phyloP scores from a whole-genome alignment of 2,329 filamentous ascomycete species.

The Lasiodiplodia sp. region DNA sequence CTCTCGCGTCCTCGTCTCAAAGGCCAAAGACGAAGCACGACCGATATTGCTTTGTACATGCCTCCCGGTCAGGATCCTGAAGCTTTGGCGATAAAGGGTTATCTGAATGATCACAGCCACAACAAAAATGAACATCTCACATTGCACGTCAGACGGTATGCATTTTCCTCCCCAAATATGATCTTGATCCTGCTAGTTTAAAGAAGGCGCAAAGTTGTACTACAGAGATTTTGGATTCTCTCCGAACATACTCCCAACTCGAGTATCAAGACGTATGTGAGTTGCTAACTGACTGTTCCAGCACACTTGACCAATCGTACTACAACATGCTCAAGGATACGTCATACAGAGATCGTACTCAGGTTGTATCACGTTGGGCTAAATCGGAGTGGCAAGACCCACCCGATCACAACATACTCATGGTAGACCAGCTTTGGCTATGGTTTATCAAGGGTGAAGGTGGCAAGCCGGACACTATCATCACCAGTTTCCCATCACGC shows the following conservation, averaged over 20 bases:
- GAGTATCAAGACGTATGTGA: no score
- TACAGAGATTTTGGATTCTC: rapidly evolving
- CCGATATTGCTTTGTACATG: not conserved
- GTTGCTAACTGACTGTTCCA: not conserved
- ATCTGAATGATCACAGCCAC: constrained; percentile 14
- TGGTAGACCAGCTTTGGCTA: constrained; percentile 75
- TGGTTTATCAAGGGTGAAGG: constrained; percentile 60
- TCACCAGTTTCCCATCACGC: constrained; percentile 17
- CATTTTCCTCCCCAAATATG: not conserved
- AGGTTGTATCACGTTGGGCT: constrained; percentile 26
- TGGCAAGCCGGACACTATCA: constrained; percentile 12
- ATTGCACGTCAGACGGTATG: constrained; percentile 1
- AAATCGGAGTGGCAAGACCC: constrained; percentile 1
- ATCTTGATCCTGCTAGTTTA: no score
- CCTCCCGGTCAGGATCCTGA: not conserved
- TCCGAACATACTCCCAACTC: no score
- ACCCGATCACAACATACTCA: constrained; percentile 66
- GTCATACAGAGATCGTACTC: constrained; percentile 17
- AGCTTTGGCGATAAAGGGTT: not conserved
- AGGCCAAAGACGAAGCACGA: not conserved
- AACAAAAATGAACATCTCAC: constrained; percentile 7
- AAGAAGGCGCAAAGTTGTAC: no score
- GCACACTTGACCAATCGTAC: constrained; percentile 24
- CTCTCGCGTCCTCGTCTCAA: not conserved
- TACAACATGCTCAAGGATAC: constrained; percentile 29